Base-by-base conservation (phyloP, 768 basidiomycete genomes). In the Suillus clintonianus region DNA sequence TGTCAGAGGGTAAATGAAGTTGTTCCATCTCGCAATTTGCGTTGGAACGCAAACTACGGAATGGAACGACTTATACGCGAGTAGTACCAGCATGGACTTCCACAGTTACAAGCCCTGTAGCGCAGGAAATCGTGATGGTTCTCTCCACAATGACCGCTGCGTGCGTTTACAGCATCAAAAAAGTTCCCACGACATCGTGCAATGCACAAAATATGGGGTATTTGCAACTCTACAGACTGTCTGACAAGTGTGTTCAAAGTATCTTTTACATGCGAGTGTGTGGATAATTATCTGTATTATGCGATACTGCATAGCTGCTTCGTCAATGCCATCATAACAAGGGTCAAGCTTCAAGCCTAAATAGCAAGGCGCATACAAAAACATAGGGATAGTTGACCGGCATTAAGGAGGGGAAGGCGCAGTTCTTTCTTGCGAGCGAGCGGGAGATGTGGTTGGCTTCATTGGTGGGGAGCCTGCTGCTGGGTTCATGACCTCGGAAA, bases 391-490 rank as follows among this genome's bases (percentile, higher is more conserved):
- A 60, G 45, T 24, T 55, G 39, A n/a, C 4, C 15, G 22, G 14
- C 17, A 57, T 63, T 69, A 75, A 9, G 65, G 55, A 27, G 74
- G 74, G 0, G 74, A 72, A 5, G 69, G 32, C 19, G 77, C 76
- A 62, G 71, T 75, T 62, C 77, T 76, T 27, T 76, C 74, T 32
- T 76, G 74, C 36, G 72, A 61, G n/a, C 74, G 82, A 22, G 83
- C 77, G 17, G 88, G 86, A 22, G 85, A 86, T n/a, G 85, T 79
- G 11, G 83, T 80, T 61, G 81, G 79, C 69, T 88, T 86, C 13
- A 78, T 70, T 8, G 79, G 77, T 22, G 87, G 83, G 60, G 86
- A 84, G 59, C 85, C 80, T 47, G 83, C 81, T 65, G 76, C 71
- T 19, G 80, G 73, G 64, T 83, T 81, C 70, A 83, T 81, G 59